A percentile compares a stretch with the other conserved stretches of the same genome.
These are phyloP conservation scores for Colletotrichum coccodes DNA, from an alignment of 2,329 filamentous ascomycete genomes.

Conservation along the genomic window DNA sequence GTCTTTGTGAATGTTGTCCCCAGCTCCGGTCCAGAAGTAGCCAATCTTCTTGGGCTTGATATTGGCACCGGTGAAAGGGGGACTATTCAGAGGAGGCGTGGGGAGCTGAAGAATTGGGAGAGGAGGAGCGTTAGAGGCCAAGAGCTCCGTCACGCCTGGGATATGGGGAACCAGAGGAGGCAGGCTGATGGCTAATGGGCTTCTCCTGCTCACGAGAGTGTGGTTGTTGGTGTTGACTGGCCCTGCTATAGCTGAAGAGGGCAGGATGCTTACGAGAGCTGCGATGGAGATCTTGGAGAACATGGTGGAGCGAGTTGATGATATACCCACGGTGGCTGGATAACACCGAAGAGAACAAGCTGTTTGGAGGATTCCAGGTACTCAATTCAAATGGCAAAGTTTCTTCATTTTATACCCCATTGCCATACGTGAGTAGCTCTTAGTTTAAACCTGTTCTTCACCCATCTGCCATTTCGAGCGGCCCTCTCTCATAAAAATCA, in stretches of 20 bases:
- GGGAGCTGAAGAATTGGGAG: slow-evolving; percentile 68
- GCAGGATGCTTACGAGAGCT: slow-evolving; percentile 4
- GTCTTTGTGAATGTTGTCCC: slow-evolving; percentile 68
- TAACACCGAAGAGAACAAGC: not conserved
- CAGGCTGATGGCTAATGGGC: slow-evolving; percentile 50
- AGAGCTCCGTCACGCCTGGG: slow-evolving; percentile 67
- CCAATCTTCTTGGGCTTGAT: slow-evolving; percentile 74
- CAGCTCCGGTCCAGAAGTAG: slow-evolving; percentile 71
- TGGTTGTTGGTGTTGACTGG: slow-evolving; percentile 10
- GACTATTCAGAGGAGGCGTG: slow-evolving; percentile 65
- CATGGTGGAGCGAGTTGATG: not conserved
- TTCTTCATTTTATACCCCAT: not conserved
- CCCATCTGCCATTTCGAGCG: not conserved
- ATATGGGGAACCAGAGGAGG: slow-evolving; percentile 68
- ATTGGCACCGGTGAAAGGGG: slow-evolving; percentile 61
- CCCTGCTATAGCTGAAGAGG: not conserved
- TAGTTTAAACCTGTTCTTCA: too few species aligned
- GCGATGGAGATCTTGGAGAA: not conserved
- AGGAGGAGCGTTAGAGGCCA: slow-evolving; percentile 60
- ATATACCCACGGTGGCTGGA: not conserved
- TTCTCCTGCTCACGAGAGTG: slow-evolving; percentile 21
- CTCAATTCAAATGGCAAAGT: not conserved
- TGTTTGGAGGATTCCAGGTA: not conserved
- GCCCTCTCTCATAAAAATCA: not conserved
- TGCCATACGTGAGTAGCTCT: not conserved